Base-by-base conservation (phyloP, 2,329 filamentous ascomycete genomes). In the Aspergillus sp. region DNA sequence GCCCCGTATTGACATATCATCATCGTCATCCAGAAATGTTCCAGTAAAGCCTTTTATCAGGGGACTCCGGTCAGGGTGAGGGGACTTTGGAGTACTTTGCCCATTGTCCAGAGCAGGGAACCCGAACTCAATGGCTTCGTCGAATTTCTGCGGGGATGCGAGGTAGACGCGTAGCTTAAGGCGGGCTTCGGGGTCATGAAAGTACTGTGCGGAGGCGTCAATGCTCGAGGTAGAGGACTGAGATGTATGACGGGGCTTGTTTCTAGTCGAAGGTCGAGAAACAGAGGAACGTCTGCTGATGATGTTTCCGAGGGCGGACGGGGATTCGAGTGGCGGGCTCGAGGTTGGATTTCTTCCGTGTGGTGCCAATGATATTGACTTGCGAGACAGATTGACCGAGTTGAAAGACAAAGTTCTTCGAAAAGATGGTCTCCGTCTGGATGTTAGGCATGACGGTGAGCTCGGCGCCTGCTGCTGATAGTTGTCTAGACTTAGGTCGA, bases 41-140 rank as follows among this genome's bases (percentile, higher is more conserved):
- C 84, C 63, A 74, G 81, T 65, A 76, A 81, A 62, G 77, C 83
- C 75, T 66, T 80, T 50, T 76, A 55, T 74, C 71, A 64, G 81
- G 78, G 74, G 68, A 79, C 54, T 79, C 49, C 68, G 51, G 45
- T 69, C 64, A 28, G 68, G 54, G 48, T 71, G 64, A 54, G 60
- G 23, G 4, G 60, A 61, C 19, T 68, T 55, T 3, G 62, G 67
- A 2, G 58, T 57, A 15, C 66, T 41, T 31, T 69, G 72, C 17
- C 76, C 71, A 53, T 76, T 76, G 56, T 75, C 64, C 61, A 80
- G 62, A 4, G 80, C 74, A 0, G 93, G 92, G 70, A 97, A 98
- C 0, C 94, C 94, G 76, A 96, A 97, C 74, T 96, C 91, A 56
- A 98, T 86, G 1, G 92, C 93, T 77, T 98, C 94, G 73, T 98